Conservation (phyloP, 2,329 filamentous ascomycete genomes). For the Neofusicoccum ribis region DNA sequence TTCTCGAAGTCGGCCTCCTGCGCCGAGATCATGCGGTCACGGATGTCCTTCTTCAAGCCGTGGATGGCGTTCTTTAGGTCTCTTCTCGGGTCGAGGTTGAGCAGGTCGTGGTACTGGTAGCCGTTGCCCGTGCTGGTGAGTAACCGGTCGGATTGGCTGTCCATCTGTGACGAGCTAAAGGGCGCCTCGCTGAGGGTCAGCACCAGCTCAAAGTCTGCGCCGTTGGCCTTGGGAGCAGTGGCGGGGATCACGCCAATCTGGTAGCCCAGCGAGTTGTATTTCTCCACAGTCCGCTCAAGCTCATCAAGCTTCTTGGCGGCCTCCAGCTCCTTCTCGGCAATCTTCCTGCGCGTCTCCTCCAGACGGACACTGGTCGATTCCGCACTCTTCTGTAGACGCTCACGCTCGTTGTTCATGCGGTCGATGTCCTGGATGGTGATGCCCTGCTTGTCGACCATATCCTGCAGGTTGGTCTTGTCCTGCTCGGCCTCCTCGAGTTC, state of each 20-base stretch:
- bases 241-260: conserved; percentile 87
- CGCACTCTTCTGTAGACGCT: conserved; percentile 86
- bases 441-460: conserved; percentile 85
- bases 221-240: conserved; percentile 82
- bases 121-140: conserved; percentile 80
- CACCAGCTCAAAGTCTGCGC: conserved; percentile 78
- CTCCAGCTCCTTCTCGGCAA: conserved; percentile 84
- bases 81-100: conserved; percentile 85
- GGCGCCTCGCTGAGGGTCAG: conserved; percentile 77
- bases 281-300: conserved; percentile 84
- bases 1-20: conserved; percentile 93
- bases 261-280: conserved; percentile 92
- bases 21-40: conserved; percentile 78
- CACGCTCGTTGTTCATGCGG: conserved; percentile 94
- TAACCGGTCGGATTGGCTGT: conserved; percentile 67
- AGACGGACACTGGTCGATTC: conserved; percentile 73
- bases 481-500: conserved; percentile 81
- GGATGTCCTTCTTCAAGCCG: conserved; percentile 81
- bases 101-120: conserved; percentile 84
- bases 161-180: conserved; percentile 60
- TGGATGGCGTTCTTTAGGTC: conserved; percentile 77
- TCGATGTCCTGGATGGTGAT: conserved; percentile 98
- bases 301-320: conserved; percentile 85
- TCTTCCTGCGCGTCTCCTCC: conserved; percentile 81
- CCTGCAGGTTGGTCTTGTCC: conserved; percentile 77